phyloP scores from a whole-genome alignment of 2,329 filamentous ascomycete species.

The Penicillium palitans region DNA sequence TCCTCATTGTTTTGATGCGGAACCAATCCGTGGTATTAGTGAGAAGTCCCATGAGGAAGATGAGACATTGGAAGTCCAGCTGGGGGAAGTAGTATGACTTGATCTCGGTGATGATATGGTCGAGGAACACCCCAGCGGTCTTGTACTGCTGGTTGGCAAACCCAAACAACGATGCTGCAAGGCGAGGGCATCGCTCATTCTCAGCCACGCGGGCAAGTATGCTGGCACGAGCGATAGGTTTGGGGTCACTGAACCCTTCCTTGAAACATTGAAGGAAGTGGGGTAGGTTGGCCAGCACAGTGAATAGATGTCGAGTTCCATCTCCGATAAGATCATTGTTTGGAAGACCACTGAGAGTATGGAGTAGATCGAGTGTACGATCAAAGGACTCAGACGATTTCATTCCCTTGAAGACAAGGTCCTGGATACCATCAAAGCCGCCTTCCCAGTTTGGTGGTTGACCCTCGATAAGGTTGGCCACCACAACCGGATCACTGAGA shows the following conservation, averaged over 20 bases:
- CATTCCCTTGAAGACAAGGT: conserved; percentile 85
- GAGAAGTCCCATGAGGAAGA: conserved; percentile 85
- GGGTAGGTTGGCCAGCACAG: conserved; percentile 87
- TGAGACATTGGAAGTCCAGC: conserved; percentile 79
- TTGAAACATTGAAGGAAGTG: conserved; percentile 80
- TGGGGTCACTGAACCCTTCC: conserved; percentile 55
- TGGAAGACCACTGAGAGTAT: conserved; percentile 75
- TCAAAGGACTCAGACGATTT: conserved; percentile 82
- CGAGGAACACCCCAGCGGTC: conserved; percentile 72
- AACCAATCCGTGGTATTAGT: conserved; percentile 89
- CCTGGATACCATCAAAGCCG: conserved; percentile 79
- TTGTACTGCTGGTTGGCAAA: conserved; percentile 69
- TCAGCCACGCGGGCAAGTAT: conserved; percentile 72
- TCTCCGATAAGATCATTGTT: conserved; percentile 79
- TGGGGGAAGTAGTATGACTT: conserved; percentile 76
- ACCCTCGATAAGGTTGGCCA: conserved; percentile 71
- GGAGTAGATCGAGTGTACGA: conserved; percentile 72
- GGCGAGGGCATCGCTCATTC: conserved; percentile 64
- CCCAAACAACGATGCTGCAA: conserved; percentile 68
- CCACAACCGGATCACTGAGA: conserved; percentile 67
- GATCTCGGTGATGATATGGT: conserved; percentile 71
- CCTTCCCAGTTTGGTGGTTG: conserved; percentile 88
- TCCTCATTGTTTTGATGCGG: conserved; percentile 87
- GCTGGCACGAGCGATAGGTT: conserved; percentile 64
- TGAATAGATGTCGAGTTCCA: conserved; percentile 77